phyloP scores from a whole-genome alignment of 2,329 filamentous ascomycete genomes.

The Fusarium virguliforme region DNA sequence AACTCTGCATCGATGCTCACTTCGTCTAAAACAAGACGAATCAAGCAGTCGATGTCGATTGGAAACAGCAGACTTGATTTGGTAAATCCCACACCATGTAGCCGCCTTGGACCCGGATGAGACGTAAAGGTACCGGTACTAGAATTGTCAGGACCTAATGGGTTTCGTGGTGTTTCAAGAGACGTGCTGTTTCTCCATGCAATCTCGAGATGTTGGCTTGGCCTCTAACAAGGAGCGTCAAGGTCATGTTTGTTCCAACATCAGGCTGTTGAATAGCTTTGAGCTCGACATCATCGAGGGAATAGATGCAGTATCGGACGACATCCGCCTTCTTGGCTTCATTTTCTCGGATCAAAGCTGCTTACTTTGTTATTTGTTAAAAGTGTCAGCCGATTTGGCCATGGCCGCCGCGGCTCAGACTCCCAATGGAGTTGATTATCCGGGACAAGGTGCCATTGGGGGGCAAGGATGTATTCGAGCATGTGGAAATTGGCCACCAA shows the following conservation, averaged over 20 bases:
- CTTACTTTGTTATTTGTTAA: conserved; percentile 18
- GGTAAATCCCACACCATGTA: neutral
- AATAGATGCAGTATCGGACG: neutral
- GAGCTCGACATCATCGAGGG: neutral
- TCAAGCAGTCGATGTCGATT: conserved; percentile 13
- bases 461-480: conserved; percentile 13
- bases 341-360: conserved; percentile 18
- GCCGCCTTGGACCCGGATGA: neutral
- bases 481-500: conserved; percentile 21
- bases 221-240: neutral
- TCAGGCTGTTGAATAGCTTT: neutral
- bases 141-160: conserved; percentile 12
- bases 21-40: conserved; percentile 16
- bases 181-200: neutral
- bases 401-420: neutral
- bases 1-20: conserved; percentile 22
- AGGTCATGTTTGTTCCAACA: neutral
- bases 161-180: neutral
- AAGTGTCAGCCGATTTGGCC: conserved; percentile 22
- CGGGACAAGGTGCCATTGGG: conserved; percentile 20
- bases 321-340: neutral
- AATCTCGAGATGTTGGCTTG: conserved; percentile 9
- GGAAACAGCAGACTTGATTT: conserved; percentile 5
- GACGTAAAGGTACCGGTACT: conserved; percentile 3
- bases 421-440: conserved; percentile 22